Percentiles rank a stretch among this genome's conserved stretches.
phyloP scores from a whole-genome alignment of 768 basidiomycete species.

The Hericium erinaceus region DNA sequence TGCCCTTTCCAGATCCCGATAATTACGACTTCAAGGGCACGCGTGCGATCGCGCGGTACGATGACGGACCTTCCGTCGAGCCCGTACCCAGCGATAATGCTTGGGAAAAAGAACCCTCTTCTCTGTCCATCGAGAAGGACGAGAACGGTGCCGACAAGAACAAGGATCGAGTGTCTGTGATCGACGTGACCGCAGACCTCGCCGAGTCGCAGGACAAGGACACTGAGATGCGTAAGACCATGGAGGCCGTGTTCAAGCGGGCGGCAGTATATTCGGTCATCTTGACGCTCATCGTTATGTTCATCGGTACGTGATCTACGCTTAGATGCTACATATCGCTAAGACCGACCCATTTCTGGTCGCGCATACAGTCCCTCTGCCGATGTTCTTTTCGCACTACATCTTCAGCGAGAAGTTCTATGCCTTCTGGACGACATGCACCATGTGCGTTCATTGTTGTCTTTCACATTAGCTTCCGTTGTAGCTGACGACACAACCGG shows the following conservation, averaged over 20 bases:
- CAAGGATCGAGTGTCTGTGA: not conserved
- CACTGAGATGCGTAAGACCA: constrained; percentile 3
- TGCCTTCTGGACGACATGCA: constrained; percentile 26
- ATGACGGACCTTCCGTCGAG: not conserved
- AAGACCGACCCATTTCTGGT: too few species aligned
- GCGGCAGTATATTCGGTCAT: constrained; percentile 22
- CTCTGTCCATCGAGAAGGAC: not conserved
- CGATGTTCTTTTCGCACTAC: constrained; percentile 29
- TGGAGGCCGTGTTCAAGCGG: constrained; percentile 20
- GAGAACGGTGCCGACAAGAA: not conserved
- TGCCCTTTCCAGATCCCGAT: not conserved
- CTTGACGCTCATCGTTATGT: constrained; percentile 19
- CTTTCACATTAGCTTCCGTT: too few species aligned
- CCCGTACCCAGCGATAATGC: not conserved
- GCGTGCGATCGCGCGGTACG: not conserved
- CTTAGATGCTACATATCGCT: not conserved
- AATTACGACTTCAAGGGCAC: not conserved
- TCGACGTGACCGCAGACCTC: not conserved
- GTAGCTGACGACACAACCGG: not conserved
- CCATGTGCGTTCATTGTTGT: constrained; percentile 17
- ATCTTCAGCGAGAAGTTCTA: constrained; percentile 25
- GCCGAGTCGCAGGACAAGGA: not conserved
- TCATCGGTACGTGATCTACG: constrained; percentile 16
- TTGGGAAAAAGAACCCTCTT: not conserved
- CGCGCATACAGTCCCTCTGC: constrained; percentile 20